phyloP scores from a whole-genome alignment of 2,329 filamentous ascomycete species.

The Coniosporium tulheliwenetii region DNA sequence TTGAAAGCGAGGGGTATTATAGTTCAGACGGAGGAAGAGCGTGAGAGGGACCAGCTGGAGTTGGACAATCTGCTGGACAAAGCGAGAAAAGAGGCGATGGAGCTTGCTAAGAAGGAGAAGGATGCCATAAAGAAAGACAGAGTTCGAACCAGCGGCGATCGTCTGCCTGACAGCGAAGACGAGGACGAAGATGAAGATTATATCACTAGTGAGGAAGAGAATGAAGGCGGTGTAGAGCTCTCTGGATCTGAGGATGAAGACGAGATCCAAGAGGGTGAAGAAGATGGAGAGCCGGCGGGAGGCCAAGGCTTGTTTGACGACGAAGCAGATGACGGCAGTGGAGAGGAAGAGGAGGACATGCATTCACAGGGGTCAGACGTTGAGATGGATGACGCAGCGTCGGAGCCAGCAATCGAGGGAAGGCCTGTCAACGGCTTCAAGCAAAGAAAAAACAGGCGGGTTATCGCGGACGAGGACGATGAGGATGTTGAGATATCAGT shows the following conservation, averaged over 20 bases:
- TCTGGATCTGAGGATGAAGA: constrained; percentile 27
- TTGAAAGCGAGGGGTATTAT: constrained; percentile 67
- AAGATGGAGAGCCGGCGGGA: constrained; percentile 12
- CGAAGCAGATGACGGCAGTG: constrained; percentile 9
- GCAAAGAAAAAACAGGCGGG: constrained; percentile 12
- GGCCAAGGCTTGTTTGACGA: constrained; percentile 7
- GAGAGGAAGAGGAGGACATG: constrained; percentile 21
- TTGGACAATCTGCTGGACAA: constrained; percentile 81
- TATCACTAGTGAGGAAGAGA: constrained; percentile 19
- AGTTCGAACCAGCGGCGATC: constrained; percentile 24
- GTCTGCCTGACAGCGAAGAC: constrained; percentile 34
- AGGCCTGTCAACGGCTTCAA: constrained; percentile 4
- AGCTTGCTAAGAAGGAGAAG: constrained; percentile 64
- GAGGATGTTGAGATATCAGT: constrained; percentile 11
- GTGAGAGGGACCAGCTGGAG: constrained; percentile 63
- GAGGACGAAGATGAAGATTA: constrained; percentile 39
- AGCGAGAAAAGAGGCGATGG: constrained; percentile 64
- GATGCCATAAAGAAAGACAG: constrained; percentile 52
- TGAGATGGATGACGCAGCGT: constrained; percentile 2
- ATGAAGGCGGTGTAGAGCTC: constrained; percentile 16
- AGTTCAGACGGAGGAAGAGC: constrained; percentile 74
- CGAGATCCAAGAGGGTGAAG: constrained; percentile 20
- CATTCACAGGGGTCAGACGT: constrained; percentile 7
- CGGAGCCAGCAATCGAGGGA: constrained; percentile 1
- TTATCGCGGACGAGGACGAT: constrained; percentile 19